Percentiles rank a stretch among this genome's conserved stretches.
Evolutionary conservation across 768 basidiomycete species (phyloP).

Genomic region (Lactifluus echinatus): DNA sequence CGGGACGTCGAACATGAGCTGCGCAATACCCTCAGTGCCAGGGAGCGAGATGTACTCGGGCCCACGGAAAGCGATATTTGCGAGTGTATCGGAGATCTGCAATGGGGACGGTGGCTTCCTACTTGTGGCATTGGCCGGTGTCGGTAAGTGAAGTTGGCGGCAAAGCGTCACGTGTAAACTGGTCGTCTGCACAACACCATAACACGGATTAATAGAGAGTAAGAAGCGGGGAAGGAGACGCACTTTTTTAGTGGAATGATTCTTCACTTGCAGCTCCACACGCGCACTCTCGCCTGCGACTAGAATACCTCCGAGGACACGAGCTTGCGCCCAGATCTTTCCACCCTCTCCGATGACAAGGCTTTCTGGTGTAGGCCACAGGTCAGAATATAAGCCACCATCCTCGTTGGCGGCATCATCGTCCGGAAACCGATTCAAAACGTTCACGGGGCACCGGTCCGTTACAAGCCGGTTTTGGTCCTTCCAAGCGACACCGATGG

Average conservation of each 20-base stretch:
- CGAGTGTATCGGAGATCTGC: slow-evolving; percentile 58
- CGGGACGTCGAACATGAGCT: slow-evolving; percentile 76
- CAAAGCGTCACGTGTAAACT: slow-evolving; percentile 53
- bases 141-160: slow-evolving; percentile 50
- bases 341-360: slow-evolving; percentile 69
- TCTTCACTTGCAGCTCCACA: slow-evolving; percentile 72
- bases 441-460: slow-evolving; percentile 49
- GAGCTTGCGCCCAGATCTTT: slow-evolving; percentile 70
- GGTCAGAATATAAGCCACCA: slow-evolving; percentile 21
- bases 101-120: slow-evolving; percentile 38
- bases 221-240: background rate
- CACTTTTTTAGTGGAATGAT: slow-evolving; percentile 76
- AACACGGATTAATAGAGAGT: background rate
- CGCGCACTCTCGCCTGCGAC: slow-evolving; percentile 64
- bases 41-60: slow-evolving; percentile 67
- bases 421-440: slow-evolving; percentile 40
- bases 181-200: slow-evolving; percentile 44
- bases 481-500: slow-evolving; percentile 66
- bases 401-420: slow-evolving; percentile 22
- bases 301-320: slow-evolving; percentile 50
- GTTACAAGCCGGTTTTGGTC: slow-evolving; percentile 63
- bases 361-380: slow-evolving; percentile 40
- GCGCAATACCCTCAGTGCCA: slow-evolving; percentile 69
- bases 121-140: slow-evolving; percentile 25
- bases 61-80: slow-evolving; percentile 62